Evolutionary conservation across 139 green algal species (phyloP).

Genomic region (Picochlorum costavermella): DNA sequence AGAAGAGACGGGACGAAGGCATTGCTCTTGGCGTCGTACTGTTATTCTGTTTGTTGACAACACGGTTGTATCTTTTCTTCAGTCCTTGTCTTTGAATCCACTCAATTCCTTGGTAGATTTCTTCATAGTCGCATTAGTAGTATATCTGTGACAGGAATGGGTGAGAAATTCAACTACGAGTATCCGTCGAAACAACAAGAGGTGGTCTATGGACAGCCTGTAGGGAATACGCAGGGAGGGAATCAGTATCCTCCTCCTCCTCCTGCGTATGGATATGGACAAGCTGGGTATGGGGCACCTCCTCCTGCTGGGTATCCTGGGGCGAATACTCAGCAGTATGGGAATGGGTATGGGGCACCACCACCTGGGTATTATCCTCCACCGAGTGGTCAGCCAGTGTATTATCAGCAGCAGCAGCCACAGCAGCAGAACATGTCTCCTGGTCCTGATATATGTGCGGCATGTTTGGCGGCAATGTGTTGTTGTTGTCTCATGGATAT

Average conservation of each 20-base stretch:
- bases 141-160: too few relatives aligned
- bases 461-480: constrained; percentile 18
- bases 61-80: too few relatives aligned
- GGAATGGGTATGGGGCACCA: constrained; percentile 2
- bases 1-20: too few relatives aligned
- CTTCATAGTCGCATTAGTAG: too few relatives aligned
- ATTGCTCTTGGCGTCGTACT: too few relatives aligned
- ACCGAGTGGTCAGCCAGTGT: constrained; percentile 7
- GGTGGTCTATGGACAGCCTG: neutral
- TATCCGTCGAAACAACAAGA: too few relatives aligned
- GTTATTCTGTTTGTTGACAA: too few relatives aligned
- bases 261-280: neutral
- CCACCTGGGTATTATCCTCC: constrained; percentile 20
- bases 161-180: too few relatives aligned
- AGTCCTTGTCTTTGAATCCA: too few relatives aligned
- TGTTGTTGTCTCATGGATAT: constrained; percentile 20
- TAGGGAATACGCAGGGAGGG: neutral
- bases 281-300: constrained; percentile 1
- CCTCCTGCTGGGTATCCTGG: constrained; percentile 11
- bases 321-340: constrained; percentile 3
- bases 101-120: too few relatives aligned
- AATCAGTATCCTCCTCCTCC: neutral
- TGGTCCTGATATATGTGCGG: constrained; percentile 9
- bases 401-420: constrained; percentile 3
- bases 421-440: neutral